These are phyloP conservation scores for Diaporthe citri DNA, from an alignment of 2,329 filamentous ascomycete genomes.

Conservation along the genomic window DNA sequence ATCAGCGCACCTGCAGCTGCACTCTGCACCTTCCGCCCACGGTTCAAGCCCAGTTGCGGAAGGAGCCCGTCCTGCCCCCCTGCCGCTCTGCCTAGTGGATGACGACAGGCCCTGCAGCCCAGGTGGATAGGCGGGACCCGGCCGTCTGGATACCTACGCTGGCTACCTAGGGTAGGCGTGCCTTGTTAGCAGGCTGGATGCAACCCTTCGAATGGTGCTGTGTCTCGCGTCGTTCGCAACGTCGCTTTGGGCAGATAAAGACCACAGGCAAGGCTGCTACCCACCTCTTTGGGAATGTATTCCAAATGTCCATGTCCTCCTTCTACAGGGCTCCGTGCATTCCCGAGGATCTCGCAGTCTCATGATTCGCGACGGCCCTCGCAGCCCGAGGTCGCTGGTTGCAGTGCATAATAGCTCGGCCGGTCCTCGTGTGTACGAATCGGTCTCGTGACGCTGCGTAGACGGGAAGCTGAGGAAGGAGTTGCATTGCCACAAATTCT, in stretches of 20 bases:
- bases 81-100: background rate
- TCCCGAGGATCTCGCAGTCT: background rate
- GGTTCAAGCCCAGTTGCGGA: slow-evolving; percentile 1
- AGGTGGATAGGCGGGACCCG: background rate
- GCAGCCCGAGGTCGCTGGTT: background rate
- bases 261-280: background rate
- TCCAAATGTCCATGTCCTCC: no score
- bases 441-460: no score
- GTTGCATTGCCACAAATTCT: no score
- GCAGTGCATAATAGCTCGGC: background rate
- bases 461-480: no score
- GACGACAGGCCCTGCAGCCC: background rate
- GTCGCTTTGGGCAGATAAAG: background rate
- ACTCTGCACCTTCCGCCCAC: background rate
- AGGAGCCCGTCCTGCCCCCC: background rate
- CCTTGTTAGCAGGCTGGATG: background rate
- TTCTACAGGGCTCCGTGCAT: no score
- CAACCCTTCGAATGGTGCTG: background rate
- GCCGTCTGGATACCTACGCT: slow-evolving; percentile 18
- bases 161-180: no score
- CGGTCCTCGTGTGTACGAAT: background rate
- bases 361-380: background rate
- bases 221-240: background rate
- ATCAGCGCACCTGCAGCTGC: slow-evolving; percentile 23
- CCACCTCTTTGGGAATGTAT: no score